phyloP scores from a whole-genome alignment of 2,329 filamentous ascomycete species.

The Exophiala aquamarina region DNA sequence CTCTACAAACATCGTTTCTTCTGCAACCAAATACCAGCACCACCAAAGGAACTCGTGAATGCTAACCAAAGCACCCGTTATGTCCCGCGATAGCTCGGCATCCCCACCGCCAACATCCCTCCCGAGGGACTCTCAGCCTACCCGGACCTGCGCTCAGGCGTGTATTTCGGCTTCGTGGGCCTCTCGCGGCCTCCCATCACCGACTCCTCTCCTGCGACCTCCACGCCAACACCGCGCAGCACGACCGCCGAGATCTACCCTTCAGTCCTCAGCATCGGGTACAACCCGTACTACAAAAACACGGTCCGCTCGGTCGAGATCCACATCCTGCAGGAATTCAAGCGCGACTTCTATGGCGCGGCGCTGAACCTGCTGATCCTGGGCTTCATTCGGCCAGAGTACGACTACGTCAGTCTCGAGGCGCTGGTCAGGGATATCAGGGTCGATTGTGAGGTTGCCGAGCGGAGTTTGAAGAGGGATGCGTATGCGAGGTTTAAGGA shows the following conservation, averaged over 20 bases:
- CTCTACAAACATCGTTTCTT: too few relatives aligned
- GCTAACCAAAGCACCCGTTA: neutral
- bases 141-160: slow-evolving; percentile 67
- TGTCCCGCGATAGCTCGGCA: slow-evolving; percentile 67
- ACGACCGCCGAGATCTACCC: slow-evolving; percentile 57
- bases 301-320: slow-evolving; percentile 78
- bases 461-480: slow-evolving; percentile 66
- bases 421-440: slow-evolving; percentile 84
- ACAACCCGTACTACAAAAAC: slow-evolving; percentile 98
- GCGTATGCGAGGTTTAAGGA: slow-evolving; percentile 56
- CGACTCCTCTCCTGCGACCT: slow-evolving; percentile 28
- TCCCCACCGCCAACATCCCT: slow-evolving; percentile 89
- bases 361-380: slow-evolving; percentile 77
- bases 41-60: too few relatives aligned
- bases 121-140: slow-evolving; percentile 64
- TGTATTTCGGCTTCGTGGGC: slow-evolving; percentile 91
- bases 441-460: slow-evolving; percentile 81
- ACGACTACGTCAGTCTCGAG: slow-evolving; percentile 81
- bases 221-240: slow-evolving; percentile 17
- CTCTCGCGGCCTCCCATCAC: slow-evolving; percentile 56
- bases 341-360: slow-evolving; percentile 78
- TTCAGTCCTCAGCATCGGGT: slow-evolving; percentile 92
- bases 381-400: slow-evolving; percentile 86
- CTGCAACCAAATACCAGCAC: too few relatives aligned
- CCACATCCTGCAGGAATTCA: slow-evolving; percentile 65